Base-by-base conservation (phyloP, 306 rosid species). In the Oemleria cerasiformis region DNA sequence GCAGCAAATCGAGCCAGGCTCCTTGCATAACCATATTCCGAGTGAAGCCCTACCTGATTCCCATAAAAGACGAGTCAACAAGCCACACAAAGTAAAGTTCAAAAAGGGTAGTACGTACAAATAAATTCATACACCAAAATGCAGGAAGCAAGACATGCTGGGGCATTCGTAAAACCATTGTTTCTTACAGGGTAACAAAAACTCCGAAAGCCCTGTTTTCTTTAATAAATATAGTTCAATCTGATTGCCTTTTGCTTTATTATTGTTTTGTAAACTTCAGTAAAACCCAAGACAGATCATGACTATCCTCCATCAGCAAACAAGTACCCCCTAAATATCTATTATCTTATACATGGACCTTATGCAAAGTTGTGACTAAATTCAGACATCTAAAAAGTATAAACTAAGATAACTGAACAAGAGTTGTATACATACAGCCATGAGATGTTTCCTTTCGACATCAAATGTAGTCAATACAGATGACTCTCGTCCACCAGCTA, bases 1-100 rank as follows among this genome's bases (percentile, higher is more conserved):
- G 88, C 90, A 59, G 88, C 85, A 80, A 86, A 88, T 65, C 79
- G 88, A 64, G 93, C 83, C 25, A 88, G 77, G 82, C 90, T 88
- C 72, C 93, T 74, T 25, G 88, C 87, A 68, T 88, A 88, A 65
- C 87, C 86, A 74, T 75, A 72, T 77, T 88, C 90, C 12, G 80
- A 76, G 45, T 77, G 86, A 58, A 88, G 80, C 34, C 93, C 93
- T 30, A 88, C 88, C 93, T 88, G 84, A 79, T 62, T 63, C 73
- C 75, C 74, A 70, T 63, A 44, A 60, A 70, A 72, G 74, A 38
- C 54, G 45, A 76, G 67, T 78, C 60, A 81, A 72, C 55, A 43
- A 65, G 58, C 69, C 23, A 59, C 71, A 34, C 47, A 71, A 16
- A 77, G 43, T 53, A 44, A 44, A 70, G 12, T 70, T 54, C 48